phyloP scores from a whole-genome alignment of 257 asterid genomes.

The Nicotiana undulata region DNA sequence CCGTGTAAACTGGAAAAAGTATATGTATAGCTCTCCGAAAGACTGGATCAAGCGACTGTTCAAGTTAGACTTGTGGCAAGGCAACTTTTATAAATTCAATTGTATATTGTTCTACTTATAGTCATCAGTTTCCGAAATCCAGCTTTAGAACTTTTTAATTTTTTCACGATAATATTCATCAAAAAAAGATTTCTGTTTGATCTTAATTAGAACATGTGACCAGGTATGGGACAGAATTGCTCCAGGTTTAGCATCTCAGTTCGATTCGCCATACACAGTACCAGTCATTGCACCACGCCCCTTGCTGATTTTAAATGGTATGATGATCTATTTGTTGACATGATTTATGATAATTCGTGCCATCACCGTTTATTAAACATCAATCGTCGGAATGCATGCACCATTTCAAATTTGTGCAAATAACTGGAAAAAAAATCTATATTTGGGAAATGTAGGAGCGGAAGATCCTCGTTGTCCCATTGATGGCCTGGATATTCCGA shows the following conservation, averaged over 20 bases:
- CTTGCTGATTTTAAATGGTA: slow-evolving; percentile 77
- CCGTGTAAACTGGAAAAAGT: not conserved
- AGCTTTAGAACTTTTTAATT: not conserved
- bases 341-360: not conserved
- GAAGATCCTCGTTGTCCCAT: slow-evolving; percentile 82
- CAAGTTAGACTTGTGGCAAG: not conserved
- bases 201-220: not conserved
- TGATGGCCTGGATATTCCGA: slow-evolving; percentile 54
- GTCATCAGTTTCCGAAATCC: not conserved
- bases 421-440: not conserved
- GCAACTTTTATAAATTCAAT: not conserved
- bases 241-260: slow-evolving; percentile 70
- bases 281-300: slow-evolving; percentile 78
- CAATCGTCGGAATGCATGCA: not conserved
- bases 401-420: not conserved
- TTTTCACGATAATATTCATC: not conserved
- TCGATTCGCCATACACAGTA: slow-evolving; percentile 68
- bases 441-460: slow-evolving; percentile 33
- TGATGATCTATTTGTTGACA: not conserved
- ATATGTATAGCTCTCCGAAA: not conserved
- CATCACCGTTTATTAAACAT: not conserved
- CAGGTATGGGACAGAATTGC: slow-evolving; percentile 96
- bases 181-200: not conserved
- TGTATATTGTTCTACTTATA: not conserved
- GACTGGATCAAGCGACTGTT: not conserved